Percentiles rank a stretch among this genome's conserved stretches.
These are phyloP conservation scores for Colletotrichum sp. DNA, from an alignment of 2,329 filamentous ascomycete genomes.

Conservation along the genomic window DNA sequence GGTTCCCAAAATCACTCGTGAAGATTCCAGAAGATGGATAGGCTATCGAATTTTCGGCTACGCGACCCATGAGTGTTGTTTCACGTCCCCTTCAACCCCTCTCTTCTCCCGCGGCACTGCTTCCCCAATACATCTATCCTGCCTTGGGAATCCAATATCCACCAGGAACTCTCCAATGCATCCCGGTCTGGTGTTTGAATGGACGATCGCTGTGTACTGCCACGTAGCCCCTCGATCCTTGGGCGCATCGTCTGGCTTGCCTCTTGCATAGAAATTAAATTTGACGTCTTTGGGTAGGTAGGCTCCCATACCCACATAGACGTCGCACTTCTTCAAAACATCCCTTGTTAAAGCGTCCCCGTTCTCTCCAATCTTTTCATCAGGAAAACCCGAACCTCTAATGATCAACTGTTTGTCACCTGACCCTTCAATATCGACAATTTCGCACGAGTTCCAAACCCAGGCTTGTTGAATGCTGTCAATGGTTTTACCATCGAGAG, in stretches of 20 bases:
- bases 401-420: background rate
- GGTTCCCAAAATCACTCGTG: background rate
- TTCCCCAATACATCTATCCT: background rate
- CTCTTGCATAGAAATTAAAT: background rate
- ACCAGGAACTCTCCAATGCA: background rate
- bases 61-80: background rate
- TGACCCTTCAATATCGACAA: background rate
- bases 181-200: background rate
- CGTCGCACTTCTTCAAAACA: background rate
- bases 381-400: background rate
- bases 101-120: background rate
- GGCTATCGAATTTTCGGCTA: background rate
- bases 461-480: background rate
- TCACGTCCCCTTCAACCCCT: background rate
- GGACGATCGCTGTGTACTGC: background rate
- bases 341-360: background rate
- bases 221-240: background rate
- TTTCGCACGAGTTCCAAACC: background rate
- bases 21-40: background rate
- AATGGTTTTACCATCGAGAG: background rate
- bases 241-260: background rate
- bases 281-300: background rate
- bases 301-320: accelerated
- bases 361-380: background rate
- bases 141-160: background rate